phyloP scores from a whole-genome alignment of 768 basidiomycete species.

The Mycena haematopus region DNA sequence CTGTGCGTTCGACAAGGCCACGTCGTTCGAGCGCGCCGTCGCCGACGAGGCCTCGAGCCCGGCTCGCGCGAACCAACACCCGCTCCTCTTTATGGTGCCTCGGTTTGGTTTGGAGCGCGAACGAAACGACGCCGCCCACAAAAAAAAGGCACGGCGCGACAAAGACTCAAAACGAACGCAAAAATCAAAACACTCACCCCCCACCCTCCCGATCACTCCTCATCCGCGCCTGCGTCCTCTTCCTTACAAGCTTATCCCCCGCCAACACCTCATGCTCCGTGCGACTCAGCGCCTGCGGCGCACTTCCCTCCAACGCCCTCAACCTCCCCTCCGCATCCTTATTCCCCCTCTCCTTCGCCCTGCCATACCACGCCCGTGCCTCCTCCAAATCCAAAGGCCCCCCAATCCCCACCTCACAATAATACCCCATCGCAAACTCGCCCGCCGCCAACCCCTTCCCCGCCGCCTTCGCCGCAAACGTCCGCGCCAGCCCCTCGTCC shows the following conservation, averaged over 20 bases:
- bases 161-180: background rate
- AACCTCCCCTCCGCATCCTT: slow-evolving; percentile 80
- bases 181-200: slow-evolving; percentile 10
- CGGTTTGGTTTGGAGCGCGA: no score
- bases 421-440: slow-evolving; percentile 97
- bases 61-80: no score
- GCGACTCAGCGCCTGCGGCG: slow-evolving; percentile 68
- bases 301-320: slow-evolving; percentile 64
- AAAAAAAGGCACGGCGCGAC: no score
- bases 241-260: slow-evolving; percentile 80
- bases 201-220: slow-evolving; percentile 48
- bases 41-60: no score
- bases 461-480: slow-evolving; percentile 90
- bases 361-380: slow-evolving; percentile 81
- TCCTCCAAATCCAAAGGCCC: slow-evolving; percentile 60
- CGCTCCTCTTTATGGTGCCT: no score
- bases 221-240: slow-evolving; percentile 74
- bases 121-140: no score
- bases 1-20: no score
- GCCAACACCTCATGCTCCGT: slow-evolving; percentile 83
- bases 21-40: no score
- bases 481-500: slow-evolving; percentile 84
- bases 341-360: slow-evolving; percentile 80
- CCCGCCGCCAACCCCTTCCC: slow-evolving; percentile 77
- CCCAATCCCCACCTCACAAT: slow-evolving; percentile 91